Conservation (phyloP, 305 asterid genomes). For the Rubia balearica region DNA sequence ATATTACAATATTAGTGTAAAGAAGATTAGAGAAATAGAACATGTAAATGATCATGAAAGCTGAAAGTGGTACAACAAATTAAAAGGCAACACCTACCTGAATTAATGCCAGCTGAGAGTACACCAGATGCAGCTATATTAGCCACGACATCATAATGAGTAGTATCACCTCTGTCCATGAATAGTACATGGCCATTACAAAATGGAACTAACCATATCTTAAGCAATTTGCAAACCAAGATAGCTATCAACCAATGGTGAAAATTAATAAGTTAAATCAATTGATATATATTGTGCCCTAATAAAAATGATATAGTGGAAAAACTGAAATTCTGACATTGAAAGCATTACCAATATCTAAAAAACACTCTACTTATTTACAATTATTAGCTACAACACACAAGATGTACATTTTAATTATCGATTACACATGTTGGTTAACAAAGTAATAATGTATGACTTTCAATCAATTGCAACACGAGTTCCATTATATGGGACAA, state of each 20-base stretch:
- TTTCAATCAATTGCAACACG: neutral
- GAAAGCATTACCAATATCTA: neutral
- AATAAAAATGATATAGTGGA: too few relatives aligned
- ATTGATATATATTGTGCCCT: neutral
- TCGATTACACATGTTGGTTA: neutral
- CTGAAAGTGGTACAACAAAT: neutral
- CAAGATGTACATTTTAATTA: neutral
- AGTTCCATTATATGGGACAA: neutral
- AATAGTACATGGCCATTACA: conserved; percentile 4
- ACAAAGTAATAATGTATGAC: neutral
- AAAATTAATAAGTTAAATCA: neutral
- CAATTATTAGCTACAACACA: neutral
- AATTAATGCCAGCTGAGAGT: conserved; percentile 70
- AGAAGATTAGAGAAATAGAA: neutral
- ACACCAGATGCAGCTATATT: conserved; percentile 95
- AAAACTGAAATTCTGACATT: too few relatives aligned
- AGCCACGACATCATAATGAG: conserved; percentile 92
- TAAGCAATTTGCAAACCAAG: neutral
- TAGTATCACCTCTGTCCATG: conserved; percentile 57
- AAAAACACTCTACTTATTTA: neutral
- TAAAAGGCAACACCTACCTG: conserved; percentile 37
- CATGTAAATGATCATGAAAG: neutral
- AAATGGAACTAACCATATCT: conserved; percentile 13
- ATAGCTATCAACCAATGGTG: neutral
- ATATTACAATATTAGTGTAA: neutral